These are phyloP conservation scores for Ampelocalamus luodianensis DNA, from an alignment of 176 grass and related monocot genomes.

Conservation along the genomic window DNA sequence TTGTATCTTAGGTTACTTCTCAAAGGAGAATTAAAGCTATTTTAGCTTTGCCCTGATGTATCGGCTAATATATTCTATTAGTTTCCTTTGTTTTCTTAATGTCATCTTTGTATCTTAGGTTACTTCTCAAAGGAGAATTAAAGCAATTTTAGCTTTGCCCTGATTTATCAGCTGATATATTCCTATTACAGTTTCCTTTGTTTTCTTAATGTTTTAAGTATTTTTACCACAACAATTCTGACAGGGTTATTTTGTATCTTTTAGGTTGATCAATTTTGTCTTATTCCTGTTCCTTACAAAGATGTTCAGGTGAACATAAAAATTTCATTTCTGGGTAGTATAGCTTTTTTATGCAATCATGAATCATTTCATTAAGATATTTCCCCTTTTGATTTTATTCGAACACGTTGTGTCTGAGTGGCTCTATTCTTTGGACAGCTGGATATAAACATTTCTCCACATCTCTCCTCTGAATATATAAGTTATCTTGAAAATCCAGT, in stretches of 20 bases:
- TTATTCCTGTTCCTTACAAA: slow-evolving; percentile 76
- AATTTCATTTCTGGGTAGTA: slow-evolving; percentile 30
- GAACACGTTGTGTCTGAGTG: slow-evolving; percentile 24
- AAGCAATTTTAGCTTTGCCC: neutral
- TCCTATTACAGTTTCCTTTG: slow-evolving; percentile 16
- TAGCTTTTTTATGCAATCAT: slow-evolving; percentile 38
- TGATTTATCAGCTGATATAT: neutral
- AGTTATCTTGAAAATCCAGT: slow-evolving; percentile 94
- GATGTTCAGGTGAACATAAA: slow-evolving; percentile 68
- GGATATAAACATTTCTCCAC: slow-evolving; percentile 82
- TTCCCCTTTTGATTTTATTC: slow-evolving; percentile 18
- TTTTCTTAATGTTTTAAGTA: slow-evolving; percentile 17
- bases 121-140: neutral
- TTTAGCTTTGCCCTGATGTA: slow-evolving; percentile 2
- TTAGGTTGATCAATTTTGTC: slow-evolving; percentile 89
- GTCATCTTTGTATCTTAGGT: too few relatives aligned
- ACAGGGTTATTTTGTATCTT: slow-evolving; percentile 33
- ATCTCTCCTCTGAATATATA: slow-evolving; percentile 92
- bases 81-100: neutral
- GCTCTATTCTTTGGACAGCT: slow-evolving; percentile 54
- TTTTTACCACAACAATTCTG: slow-evolving; percentile 37
- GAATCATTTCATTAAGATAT: slow-evolving; percentile 15
- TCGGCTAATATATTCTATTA: slow-evolving; percentile 7
- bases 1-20: neutral
- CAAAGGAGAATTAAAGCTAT: neutral